Conservation (phyloP, 1,139 yeast species). For the Geotrichum reessii region DNA sequence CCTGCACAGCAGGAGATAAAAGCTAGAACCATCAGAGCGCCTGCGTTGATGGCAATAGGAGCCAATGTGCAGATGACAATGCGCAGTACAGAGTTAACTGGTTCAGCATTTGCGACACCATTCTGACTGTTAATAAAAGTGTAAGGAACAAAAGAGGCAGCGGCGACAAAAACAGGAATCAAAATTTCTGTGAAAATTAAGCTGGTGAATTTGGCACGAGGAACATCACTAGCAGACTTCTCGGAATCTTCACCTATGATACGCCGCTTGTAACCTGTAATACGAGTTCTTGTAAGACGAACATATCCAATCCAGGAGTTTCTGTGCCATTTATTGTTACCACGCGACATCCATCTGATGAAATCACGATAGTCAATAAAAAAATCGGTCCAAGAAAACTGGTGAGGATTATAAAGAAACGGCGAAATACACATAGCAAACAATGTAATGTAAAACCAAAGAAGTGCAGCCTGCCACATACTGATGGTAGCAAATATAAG, state of each 20-base stretch:
- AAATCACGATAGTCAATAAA: slow-evolving; percentile 97
- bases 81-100: slow-evolving; percentile 79
- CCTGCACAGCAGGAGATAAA: slow-evolving; percentile 95
- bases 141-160: slow-evolving; percentile 85
- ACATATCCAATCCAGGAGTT: slow-evolving; percentile 99
- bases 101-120: slow-evolving; percentile 59
- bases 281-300: slow-evolving; percentile 89
- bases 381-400: slow-evolving; percentile 97
- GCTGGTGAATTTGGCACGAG: slow-evolving; percentile 90
- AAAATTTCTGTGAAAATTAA: slow-evolving; percentile 78
- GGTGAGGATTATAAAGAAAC: slow-evolving; percentile 95
- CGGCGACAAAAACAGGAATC: slow-evolving; percentile 81
- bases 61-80: slow-evolving; percentile 82
- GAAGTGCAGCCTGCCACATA: slow-evolving; percentile 93
- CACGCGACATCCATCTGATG: slow-evolving; percentile 97
- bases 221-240: slow-evolving; percentile 88
- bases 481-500: slow-evolving; percentile 86
- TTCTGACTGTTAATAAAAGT: slow-evolving; percentile 95
- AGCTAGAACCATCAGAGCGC: slow-evolving; percentile 54
- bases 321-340: slow-evolving; percentile 98
- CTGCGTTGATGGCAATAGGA: slow-evolving; percentile 86
- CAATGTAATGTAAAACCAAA: slow-evolving; percentile 98
- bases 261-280: slow-evolving; percentile 96
- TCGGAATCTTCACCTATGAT: slow-evolving; percentile 80
- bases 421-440: slow-evolving; percentile 90